Evolutionary conservation across 148 eudicot genomes (phyloP).

Genomic region (Rhododendron simsii): DNA sequence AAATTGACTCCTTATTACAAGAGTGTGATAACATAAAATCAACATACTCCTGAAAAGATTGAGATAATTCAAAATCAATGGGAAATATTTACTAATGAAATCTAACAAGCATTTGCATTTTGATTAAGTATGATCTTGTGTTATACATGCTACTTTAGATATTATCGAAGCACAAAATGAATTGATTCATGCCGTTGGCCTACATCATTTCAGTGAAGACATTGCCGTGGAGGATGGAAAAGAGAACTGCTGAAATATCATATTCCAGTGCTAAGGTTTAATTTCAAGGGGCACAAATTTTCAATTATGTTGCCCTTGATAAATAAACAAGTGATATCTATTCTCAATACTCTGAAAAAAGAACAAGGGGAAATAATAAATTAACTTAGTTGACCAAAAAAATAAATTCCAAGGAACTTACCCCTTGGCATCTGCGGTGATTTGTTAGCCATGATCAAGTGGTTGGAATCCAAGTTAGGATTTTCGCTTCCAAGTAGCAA

Average conservation of each 20-base stretch:
- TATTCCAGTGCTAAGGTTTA: neutral
- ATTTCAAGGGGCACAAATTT: neutral
- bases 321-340: too few species aligned
- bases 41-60: neutral
- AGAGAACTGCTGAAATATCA: neutral
- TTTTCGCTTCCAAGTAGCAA: slow-evolving; percentile 18
- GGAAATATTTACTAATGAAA: neutral
- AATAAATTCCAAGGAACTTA: slow-evolving; percentile 17
- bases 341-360: neutral
- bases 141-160: neutral
- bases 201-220: neutral
- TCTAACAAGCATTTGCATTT: neutral
- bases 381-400: neutral
- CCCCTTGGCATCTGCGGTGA: slow-evolving; percentile 12
- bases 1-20: neutral
- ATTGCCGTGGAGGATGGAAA: neutral
- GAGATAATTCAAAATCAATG: neutral
- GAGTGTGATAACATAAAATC: neutral
- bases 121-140: neutral
- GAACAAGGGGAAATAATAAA: neutral
- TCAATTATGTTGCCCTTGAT: neutral
- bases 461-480: slow-evolving; percentile 4
- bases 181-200: neutral
- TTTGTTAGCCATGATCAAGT: slow-evolving; percentile 4
- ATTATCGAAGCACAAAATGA: neutral